Percentiles rank a stretch among this genome's conserved stretches.
Conservation (phyloP, 306 rosid species). For the Prunus campanulata region DNA sequence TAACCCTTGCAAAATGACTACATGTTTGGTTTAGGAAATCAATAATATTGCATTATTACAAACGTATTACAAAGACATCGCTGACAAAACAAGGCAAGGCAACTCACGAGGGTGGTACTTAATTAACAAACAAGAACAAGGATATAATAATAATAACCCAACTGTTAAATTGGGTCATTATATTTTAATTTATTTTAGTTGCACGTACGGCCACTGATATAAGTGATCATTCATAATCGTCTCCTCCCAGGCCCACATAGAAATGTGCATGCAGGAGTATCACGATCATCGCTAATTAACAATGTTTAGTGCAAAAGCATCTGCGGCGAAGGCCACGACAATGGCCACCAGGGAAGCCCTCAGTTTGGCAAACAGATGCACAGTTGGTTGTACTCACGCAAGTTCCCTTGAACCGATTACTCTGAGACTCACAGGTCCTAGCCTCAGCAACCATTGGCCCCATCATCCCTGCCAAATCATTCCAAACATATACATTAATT, state of each 20-base stretch:
- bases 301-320: constrained; percentile 52
- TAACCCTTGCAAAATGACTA: too few species aligned
- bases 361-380: constrained; percentile 41
- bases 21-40: not conserved
- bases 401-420: constrained; percentile 48
- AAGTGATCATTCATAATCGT: not conserved
- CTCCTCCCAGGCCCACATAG: not conserved
- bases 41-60: not conserved
- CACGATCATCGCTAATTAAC: not conserved
- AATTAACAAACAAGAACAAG: not conserved
- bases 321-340: constrained; percentile 64
- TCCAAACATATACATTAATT: not conserved
- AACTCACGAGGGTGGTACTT: not conserved
- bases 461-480: constrained; percentile 23
- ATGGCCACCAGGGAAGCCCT: constrained; percentile 46
- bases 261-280: too few species aligned
- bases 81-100: not conserved
- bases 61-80: not conserved
- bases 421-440: constrained; percentile 45
- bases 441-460: constrained; percentile 55
- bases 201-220: not conserved
- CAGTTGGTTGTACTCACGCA: constrained; percentile 47
- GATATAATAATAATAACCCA: not conserved
- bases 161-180: not conserved
- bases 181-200: not conserved